These are phyloP conservation scores for Fraxinus greggii DNA, from an alignment of 305 asterid genomes.

Conservation along the genomic window DNA sequence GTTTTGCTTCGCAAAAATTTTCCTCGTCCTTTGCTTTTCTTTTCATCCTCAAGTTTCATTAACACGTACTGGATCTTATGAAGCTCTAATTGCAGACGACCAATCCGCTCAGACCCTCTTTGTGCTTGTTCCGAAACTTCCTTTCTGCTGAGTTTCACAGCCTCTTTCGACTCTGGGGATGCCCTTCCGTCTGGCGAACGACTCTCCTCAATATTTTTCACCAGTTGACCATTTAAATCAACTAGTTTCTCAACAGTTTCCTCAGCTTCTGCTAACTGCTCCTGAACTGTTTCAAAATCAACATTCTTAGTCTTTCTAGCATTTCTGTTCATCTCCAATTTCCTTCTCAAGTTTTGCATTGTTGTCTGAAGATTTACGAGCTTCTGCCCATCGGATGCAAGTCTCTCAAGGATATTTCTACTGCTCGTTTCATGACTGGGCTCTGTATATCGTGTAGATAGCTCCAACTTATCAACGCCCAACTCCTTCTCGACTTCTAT, in stretches of 20 bases:
- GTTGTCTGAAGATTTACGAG: constrained; percentile 63
- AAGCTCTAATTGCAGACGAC: constrained; percentile 73
- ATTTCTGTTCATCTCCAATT: constrained; percentile 53
- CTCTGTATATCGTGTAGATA: constrained; percentile 34
- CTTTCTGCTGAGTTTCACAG: constrained; percentile 44
- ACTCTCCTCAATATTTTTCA: constrained; percentile 54
- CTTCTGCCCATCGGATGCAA: constrained; percentile 65
- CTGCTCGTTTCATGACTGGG: constrained; percentile 42
- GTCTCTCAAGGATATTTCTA: constrained; percentile 67
- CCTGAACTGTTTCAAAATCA: constrained; percentile 72
- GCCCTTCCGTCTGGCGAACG: constrained; percentile 50
- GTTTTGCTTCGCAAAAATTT: constrained; percentile 58
- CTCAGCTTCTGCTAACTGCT: constrained; percentile 85
- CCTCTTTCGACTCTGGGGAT: constrained; percentile 53
- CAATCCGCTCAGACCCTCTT: constrained; percentile 83
- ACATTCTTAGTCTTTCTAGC: constrained; percentile 46
- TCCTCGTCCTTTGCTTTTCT: constrained; percentile 50
- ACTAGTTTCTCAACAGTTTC: constrained; percentile 60
- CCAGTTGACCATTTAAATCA: constrained; percentile 60
- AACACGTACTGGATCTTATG: constrained; percentile 78
- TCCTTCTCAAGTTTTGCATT: constrained; percentile 52
- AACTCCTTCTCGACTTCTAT: constrained; percentile 73
- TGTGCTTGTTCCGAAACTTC: constrained; percentile 71
- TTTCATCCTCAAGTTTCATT: constrained; percentile 77
- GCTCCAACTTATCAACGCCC: constrained; percentile 61